Conservation (phyloP, 257 asterid species). For the Penstemon barbatus region DNA sequence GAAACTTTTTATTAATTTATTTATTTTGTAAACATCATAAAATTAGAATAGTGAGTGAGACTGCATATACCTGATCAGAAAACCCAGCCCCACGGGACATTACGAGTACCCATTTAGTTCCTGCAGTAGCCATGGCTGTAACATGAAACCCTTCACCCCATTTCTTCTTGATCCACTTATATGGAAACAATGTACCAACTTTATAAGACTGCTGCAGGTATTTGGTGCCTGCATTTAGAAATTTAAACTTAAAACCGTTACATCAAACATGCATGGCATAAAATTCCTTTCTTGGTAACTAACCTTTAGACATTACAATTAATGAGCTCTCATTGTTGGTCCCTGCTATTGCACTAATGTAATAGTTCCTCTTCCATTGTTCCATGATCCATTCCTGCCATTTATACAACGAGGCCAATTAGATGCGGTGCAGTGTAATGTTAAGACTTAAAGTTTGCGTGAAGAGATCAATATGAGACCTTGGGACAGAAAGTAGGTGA, state of each 20-base stretch:
- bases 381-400: constrained; percentile 73
- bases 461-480: background rate
- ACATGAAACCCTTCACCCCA: constrained; percentile 73
- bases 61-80: constrained; percentile 55
- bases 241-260: background rate
- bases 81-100: constrained; percentile 77
- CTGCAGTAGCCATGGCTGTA: constrained; percentile 73
- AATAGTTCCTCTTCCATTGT: constrained; percentile 68
- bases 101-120: constrained; percentile 62
- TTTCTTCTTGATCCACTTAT: constrained; percentile 74
- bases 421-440: too few species aligned
- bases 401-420: background rate
- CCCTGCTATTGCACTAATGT: constrained; percentile 68
- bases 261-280: background rate
- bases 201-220: constrained; percentile 72
- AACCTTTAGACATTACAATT: constrained; percentile 71
- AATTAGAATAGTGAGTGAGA: background rate
- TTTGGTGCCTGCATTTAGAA: constrained; percentile 45
- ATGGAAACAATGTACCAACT: constrained; percentile 71
- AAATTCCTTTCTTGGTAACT: constrained; percentile 23
- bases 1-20: background rate
- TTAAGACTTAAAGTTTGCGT: background rate
- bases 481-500: constrained; percentile 29
- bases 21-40: background rate
- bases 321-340: constrained; percentile 65